Conservation (phyloP, 768 basidiomycete genomes). For the Neoboletus magnificus region DNA sequence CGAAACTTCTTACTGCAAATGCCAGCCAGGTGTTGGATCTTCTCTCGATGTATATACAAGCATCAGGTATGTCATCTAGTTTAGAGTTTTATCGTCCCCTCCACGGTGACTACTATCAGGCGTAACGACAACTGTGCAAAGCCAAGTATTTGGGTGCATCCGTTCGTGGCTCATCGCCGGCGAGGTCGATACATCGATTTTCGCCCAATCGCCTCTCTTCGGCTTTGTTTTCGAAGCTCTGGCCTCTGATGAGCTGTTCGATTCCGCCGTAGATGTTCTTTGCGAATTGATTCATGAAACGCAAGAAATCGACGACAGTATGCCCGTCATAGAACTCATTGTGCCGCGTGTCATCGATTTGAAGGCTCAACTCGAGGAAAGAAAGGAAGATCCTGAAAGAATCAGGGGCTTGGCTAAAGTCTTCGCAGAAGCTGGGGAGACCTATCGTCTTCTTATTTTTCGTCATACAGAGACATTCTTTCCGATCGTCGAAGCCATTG, state of each 20-base stretch:
- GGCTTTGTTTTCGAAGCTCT: conserved; percentile 81
- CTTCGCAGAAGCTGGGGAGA: conserved; percentile 97
- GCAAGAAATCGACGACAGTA: conserved; percentile 93
- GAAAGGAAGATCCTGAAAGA: conserved; percentile 78
- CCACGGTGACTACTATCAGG: conserved; percentile 49
- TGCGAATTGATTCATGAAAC: conserved; percentile 98
- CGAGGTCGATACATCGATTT: conserved; percentile 61
- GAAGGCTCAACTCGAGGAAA: conserved; percentile 54
- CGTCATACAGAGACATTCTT: conserved; percentile 91
- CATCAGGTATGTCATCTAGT: conserved; percentile 60
- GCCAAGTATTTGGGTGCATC: conserved; percentile 79
- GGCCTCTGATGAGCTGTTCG: conserved; percentile 83
- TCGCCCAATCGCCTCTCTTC: conserved; percentile 80
- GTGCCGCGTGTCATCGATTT: conserved; percentile 83
- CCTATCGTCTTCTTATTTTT: conserved; percentile 83
- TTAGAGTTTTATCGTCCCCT: neutral
- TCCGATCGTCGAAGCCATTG: conserved; percentile 93
- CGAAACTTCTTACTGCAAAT: conserved; percentile 62
- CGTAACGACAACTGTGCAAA: conserved; percentile 73
- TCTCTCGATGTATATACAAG: conserved; percentile 84
- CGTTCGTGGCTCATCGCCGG: conserved; percentile 87
- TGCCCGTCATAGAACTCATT: conserved; percentile 82
- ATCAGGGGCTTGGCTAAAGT: conserved; percentile 88
- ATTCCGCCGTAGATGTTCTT: conserved; percentile 85
- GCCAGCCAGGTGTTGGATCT: conserved; percentile 71